Evolutionary conservation across 305 asterid species (phyloP).

Genomic region (Fraxinus platypoda): DNA sequence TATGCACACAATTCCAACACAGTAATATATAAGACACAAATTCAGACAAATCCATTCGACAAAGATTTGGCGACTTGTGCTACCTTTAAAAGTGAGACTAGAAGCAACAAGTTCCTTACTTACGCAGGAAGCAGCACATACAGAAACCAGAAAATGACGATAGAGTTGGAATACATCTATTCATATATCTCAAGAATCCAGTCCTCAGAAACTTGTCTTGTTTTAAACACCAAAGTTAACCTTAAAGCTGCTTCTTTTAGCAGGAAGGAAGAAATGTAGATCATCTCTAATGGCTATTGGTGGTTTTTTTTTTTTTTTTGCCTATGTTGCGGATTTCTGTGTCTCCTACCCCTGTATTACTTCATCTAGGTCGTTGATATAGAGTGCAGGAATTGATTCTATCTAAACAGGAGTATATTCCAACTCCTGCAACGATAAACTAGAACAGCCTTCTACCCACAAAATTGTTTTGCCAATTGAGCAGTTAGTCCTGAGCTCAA

Average conservation of each 20-base stretch:
- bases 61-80: neutral
- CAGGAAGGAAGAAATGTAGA: neutral
- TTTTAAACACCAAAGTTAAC: neutral
- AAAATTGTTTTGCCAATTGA: neutral
- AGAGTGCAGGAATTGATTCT: neutral
- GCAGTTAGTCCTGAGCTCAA: neutral
- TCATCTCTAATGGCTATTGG: neutral
- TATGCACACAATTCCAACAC: neutral
- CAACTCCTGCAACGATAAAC: neutral
- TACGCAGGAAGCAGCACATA: neutral
- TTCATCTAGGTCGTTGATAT: neutral
- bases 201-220: slow-evolving; percentile 22
- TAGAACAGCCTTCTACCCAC: neutral
- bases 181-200: neutral
- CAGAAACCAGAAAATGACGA: neutral
- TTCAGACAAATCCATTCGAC: neutral
- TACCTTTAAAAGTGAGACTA: neutral
- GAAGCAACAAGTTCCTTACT: neutral
- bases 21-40: neutral
- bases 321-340: neutral
- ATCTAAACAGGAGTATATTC: too few species aligned
- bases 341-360: neutral
- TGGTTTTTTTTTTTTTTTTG: neutral
- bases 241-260: neutral
- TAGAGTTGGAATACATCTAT: neutral